Evolutionary conservation across 1,139 yeast species (phyloP), one percentile per base, ranked within the genome.

Genomic region (Diutina sp.): DNA sequence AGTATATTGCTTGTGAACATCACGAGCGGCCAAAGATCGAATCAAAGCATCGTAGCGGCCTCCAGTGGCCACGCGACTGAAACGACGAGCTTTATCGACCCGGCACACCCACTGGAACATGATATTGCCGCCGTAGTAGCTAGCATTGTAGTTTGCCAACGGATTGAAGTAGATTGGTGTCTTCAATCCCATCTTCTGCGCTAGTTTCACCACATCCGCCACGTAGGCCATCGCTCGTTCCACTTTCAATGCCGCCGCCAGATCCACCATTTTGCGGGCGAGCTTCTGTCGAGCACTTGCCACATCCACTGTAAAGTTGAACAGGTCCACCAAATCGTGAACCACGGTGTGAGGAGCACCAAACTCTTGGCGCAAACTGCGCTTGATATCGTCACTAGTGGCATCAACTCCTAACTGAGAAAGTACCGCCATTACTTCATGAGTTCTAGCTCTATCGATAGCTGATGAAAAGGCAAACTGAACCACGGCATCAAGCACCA

Each of bases 51-150:
- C 98, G 65, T 90, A 93, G 56, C 99, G 73, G 1, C 99, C 99
- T 54, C 99, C 99, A 0, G 95, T 93, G 12, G 95, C 95, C 51
- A 89, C 71, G 51, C 91, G 67, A 0, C 78, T 66, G 55, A 63
- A 68, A 25, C 71, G 65, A 55, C 76, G 67, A 53, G 65, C 70
- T 60, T 75, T 78, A 12, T 83, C 76, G 62, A 68, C 61, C 58
- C 87, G 87, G 62, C 82, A 80, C 0, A 90, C 80, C 0, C 87
- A 90, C 64, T 90, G 96, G 66, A 91, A 93, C 95, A 93, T 90
- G 1, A 91, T 71, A 0, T 96, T 96, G 29, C 84, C 84, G 45
- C 76, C 73, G 66, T 90, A 93, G 65, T 90, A 91, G 29, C 83
- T 79, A 51, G 85, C 80, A 63, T 90, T 90, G 68, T 89, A 89